Evolutionary conservation across 345 rosid genomes (phyloP).

Genomic region (Euphorbia lathyris): DNA sequence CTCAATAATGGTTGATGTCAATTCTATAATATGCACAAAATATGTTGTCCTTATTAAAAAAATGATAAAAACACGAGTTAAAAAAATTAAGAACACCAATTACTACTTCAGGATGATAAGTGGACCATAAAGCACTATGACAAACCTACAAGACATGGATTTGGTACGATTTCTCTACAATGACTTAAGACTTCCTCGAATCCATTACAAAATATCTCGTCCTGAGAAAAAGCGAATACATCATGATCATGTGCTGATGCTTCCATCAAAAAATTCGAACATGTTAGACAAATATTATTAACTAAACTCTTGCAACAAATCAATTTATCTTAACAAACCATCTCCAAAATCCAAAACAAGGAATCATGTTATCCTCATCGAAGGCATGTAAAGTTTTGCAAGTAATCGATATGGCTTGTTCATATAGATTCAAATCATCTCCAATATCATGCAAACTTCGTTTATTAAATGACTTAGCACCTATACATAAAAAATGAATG

Average conservation of each 20-base stretch:
- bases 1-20: constrained; percentile 30
- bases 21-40: constrained; percentile 32
- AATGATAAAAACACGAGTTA: constrained; percentile 10
- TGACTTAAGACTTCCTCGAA: constrained; percentile 34
- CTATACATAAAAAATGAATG: constrained; percentile 17
- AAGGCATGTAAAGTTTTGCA: constrained; percentile 30
- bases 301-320: constrained; percentile 1
- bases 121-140: not conserved
- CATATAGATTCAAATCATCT: constrained; percentile 28
- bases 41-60: constrained; percentile 14
- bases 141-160: constrained; percentile 32
- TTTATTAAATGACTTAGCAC: constrained; percentile 23
- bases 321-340: constrained; percentile 23
- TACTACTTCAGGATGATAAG: constrained; percentile 5
- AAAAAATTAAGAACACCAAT: constrained; percentile 8
- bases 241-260: constrained; percentile 36
- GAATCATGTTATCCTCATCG: constrained; percentile 37
- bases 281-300: constrained; percentile 13
- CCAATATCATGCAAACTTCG: constrained; percentile 30
- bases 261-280: constrained; percentile 10
- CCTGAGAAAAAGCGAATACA: constrained; percentile 27
- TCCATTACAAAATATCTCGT: constrained; percentile 29
- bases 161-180: constrained; percentile 29
- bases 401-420: constrained; percentile 31
- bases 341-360: constrained; percentile 37